Evolutionary conservation across 2,329 filamentous ascomycete genomes (phyloP), one percentile per base, ranked within the genome.

Genomic region (Fusarium musae): DNA sequence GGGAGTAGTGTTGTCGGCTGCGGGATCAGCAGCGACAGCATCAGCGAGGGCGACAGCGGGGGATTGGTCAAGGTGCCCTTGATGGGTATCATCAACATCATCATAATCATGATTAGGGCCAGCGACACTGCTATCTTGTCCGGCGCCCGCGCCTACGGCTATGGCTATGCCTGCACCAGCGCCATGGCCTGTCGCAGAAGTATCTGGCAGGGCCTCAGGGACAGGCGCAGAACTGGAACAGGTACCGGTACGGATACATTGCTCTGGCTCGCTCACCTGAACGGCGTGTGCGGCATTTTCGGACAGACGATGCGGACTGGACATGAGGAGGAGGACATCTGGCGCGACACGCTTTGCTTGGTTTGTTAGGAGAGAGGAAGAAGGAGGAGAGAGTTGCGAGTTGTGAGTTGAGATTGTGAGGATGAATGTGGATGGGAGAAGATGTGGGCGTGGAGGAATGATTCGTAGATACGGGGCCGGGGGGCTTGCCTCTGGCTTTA

Each of bases 241-340:
- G 47, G 47, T 34, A 52, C 47, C 23, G 30, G 30, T 34, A 34
- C 47, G 47, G 16, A 52, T 42, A 66, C 64, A 66, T 66, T 63
- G 63, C 36, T 58, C 70, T 71, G 63, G 67, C 63, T 74, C 79
- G 80, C 80, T 86, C 82, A 87, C 80, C 79, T 81, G 79, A 80
- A 81, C 83, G 80, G 84, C 80, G 80, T 78, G 79, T 87, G 87
- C 85, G 86, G 85, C 86, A 88, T 88, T 86, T 87, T 87, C 85
- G 83, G 82, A 81, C 80, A 83, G 81, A 80, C 80, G 80, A 80
- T 82, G 82, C 83, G 84, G 83, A 80, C 81, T 86, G 83, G 87
- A 89, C 87, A 89, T 89, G 87, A 85, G 87, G 84, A 85, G 87
- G 84, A 83, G 82, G 83, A 86, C 87, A 89, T 89, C 82, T 85